Base-by-base conservation (phyloP, 768 basidiomycete genomes). In the Boletus pseudo-olivaceus region DNA sequence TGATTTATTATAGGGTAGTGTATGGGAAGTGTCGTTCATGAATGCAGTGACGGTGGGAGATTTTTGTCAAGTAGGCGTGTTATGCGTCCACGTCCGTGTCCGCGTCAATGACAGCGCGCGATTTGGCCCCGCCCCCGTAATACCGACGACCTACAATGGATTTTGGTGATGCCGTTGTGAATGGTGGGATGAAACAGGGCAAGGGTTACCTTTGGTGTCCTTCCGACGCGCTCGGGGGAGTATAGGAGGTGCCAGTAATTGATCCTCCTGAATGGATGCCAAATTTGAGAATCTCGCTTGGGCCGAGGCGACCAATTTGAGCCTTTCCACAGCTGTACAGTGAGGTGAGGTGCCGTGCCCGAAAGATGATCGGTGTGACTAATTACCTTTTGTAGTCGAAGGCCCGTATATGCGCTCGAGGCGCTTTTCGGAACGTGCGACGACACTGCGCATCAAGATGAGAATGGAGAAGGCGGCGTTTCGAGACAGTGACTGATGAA, bases 391-490 rank as follows among this genome's bases (percentile, higher is more conserved):
- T 6, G 54, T 38, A 35, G 58, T 37, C 17, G 58, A 64, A 15
- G 55, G 48, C 7, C 64, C 67, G 44, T 73, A 74, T 48, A 73
- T 55, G 14, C 57, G 52, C 56, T 65, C 55, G 23, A 74, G 58
- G 8, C 74, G 72, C 30, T 55, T 44, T 56, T 65, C 42, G 1
- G 71, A 62, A 29, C 62, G 64, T 49, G 59, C 49, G 11, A 75
- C 29, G 30, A 66, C 30, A 45, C 66, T 61, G 54, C 38, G 19
- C 26, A 48, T 45, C 33, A 2, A 2, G 27, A 43, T 60, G 47
- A 56, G 50, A 44, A 54, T 9, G 45, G 43, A 12, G 4, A 26
- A 27, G 15, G 17, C 15, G 34, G 14, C 20, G 33, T 5, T 47
- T n/a, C 48, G 35, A 23, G 37, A 39, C 20, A 0, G 23, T 30